Evolutionary conservation across 78 protist genomes (phyloP), one percentile per base, ranked within the genome.

Genomic region (Dictyostelium intermedium): DNA sequence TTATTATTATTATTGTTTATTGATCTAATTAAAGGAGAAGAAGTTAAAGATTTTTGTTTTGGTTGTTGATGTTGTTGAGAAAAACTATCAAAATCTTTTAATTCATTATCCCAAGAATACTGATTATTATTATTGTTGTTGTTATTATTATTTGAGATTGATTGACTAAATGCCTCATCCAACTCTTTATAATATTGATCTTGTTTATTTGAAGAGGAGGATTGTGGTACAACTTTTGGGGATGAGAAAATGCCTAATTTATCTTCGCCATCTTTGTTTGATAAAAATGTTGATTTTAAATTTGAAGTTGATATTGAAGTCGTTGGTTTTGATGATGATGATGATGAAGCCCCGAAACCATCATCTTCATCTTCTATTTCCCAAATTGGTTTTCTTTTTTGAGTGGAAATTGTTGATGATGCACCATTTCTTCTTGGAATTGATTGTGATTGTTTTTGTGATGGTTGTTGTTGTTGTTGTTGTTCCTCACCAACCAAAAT

Each of bases 301-400:
- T 56, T 56, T 13, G 66, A 2, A 11, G 50, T 9, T 73, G 81
- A 18, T 18, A 30, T 20, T 35, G n/a, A 25, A 16, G n/a, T 35
- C 34, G 0, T 72, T 73, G 32, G 13, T 13, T 2, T 20, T 77
- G 50, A 20, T 3, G 50, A 35, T 5, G 45, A 27, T 5, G 81
- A 74, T 37, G 81, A 74, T 27, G 81, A 74, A 18, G 81, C 32
- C 20, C 41, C 82, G 27, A 8, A 10, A 9, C 11, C 7, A 77
- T n/a, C 45, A 30, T 35, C 16, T 18, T 35, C 74, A 66, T 66
- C 37, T 27, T 66, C 74, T 23, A 73, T 73, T 20, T 73, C 80
- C 82, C 82, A 76, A 76, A 76, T 76, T 76, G 82, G 82, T 76
- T 76, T 76, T 34, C 82, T 34, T 39, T 76, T 76, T 20, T 34